A percentile compares a stretch with the other conserved stretches of the same genome.
These are phyloP conservation scores for Entrophospora sp. DNA, from an alignment of 192 early-diverging fungal genomes.

Conservation along the genomic window DNA sequence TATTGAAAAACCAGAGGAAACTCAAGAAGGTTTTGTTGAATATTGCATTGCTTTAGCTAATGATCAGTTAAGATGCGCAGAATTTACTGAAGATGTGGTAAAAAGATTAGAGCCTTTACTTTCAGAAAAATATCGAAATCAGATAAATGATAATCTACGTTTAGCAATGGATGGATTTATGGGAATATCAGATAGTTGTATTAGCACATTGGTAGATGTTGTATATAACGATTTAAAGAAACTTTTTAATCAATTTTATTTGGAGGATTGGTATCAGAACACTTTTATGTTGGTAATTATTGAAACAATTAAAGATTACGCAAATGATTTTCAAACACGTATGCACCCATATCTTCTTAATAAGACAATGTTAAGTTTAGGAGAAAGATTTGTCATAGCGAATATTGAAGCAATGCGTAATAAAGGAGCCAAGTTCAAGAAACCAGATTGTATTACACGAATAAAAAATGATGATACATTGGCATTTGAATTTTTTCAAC, in stretches of 20 bases:
- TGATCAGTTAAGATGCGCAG: conserved; percentile 84
- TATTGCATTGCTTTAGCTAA: conserved; percentile 95
- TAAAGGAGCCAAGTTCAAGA: conserved; percentile 68
- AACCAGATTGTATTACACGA: conserved; percentile 54
- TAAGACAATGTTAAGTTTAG: conserved; percentile 76
- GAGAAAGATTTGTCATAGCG: conserved; percentile 75
- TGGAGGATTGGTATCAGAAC: conserved; percentile 85
- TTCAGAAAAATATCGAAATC: conserved; percentile 48
- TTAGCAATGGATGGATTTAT: conserved; percentile 84
- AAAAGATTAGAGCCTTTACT: conserved; percentile 48
- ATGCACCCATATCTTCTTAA: conserved; percentile 85
- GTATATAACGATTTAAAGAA: conserved; percentile 74
- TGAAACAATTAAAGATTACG: conserved; percentile 94
- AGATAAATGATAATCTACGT: conserved; percentile 57
- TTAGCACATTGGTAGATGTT: conserved; percentile 76
- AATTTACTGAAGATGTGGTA: conserved; percentile 78
- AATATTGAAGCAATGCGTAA: conserved; percentile 81
- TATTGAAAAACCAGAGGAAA: conserved; percentile 61
- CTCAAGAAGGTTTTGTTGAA: conserved; percentile 82
- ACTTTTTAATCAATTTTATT: conserved; percentile 67
- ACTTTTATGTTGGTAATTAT: conserved; percentile 80
- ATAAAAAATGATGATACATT: conserved; percentile 67
- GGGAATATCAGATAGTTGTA: conserved; percentile 74
- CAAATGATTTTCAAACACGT: conserved; percentile 74
- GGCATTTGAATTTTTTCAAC: conserved; percentile 71